Base-by-base conservation (phyloP, 805 yeast genomes). In the Saccharomyces kudriavzevii region DNA sequence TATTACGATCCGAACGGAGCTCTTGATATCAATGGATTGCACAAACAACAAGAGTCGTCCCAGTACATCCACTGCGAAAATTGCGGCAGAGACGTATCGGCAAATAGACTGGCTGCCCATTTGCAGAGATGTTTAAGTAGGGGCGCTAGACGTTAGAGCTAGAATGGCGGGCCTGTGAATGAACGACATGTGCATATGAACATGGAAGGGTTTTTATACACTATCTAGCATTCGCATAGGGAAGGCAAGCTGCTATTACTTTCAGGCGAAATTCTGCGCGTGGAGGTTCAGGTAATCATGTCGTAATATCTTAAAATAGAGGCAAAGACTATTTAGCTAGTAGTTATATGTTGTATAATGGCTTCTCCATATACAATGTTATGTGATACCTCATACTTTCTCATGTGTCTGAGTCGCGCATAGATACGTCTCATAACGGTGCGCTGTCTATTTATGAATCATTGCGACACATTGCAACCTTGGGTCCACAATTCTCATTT, bases 51-150 rank as follows among this genome's bases (percentile, higher is more conserved):
- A 49, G 72, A 68, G 45, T 65, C 69, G 4, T 65, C 72, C 13
- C 62, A 61, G 27, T 89, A 90, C 68, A 88, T 89, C 61, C 79
- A 75, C 53, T 92, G 99, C 70, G 77, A 78, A 4, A 85, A 87
- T 59, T 92, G 99, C 69, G 83, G 81, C 20, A 76, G 99, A 53
- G 89, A 85, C 62, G 85, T 92, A 6, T 92, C 96, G 0, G 96
- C 96, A 0, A 85, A 88, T 40, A 74, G 99, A 54, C 91, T 89
- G 75, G 97, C 98, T 1, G 90, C 88, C 45, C 99, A 92, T 70
- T 77, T 92, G 29, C 95, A 90, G 66, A 82, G 96, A 61, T 92
- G 99, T 66, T 70, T 90, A 25, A 88, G 89, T 47, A 87, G 97
- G 11, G 78, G 87, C 54, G 74, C 75, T 26, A 71, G 83, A 58